Conservation (phyloP, 2,329 filamentous ascomycete species). For the Xylaria sp. region DNA sequence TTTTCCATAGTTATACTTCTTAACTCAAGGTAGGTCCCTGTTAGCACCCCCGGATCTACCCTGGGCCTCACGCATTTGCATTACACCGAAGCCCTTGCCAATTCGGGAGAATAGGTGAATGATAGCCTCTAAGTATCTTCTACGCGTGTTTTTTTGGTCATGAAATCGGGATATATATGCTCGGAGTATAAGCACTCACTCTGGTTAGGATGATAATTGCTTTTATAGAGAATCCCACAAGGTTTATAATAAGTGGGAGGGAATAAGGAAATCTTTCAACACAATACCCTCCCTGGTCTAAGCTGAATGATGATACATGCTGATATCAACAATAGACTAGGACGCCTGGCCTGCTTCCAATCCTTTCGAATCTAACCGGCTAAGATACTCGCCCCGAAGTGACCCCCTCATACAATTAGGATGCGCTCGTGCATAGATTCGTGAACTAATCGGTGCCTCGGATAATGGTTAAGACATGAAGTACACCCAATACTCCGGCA, state of each 20-base stretch:
- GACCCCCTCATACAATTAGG: slow-evolving; percentile 12
- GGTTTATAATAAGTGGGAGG: background rate
- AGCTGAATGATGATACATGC: background rate
- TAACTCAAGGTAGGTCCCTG: no score
- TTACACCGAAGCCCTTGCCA: slow-evolving; percentile 28
- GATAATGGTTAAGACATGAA: slow-evolving; percentile 36
- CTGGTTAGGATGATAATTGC: background rate
- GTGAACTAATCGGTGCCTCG: slow-evolving; percentile 40
- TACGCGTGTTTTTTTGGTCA: background rate
- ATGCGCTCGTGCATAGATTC: slow-evolving; percentile 18
- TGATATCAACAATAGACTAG: slow-evolving; percentile 18
- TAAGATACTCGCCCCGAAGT: slow-evolving; percentile 1
- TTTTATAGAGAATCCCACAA: background rate
- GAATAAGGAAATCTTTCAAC: background rate
- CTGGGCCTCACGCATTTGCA: slow-evolving; percentile 14
- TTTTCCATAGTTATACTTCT: background rate
- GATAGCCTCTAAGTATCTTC: background rate
- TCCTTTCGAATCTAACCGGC: slow-evolving; percentile 5
- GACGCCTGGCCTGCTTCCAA: slow-evolving; percentile 9
- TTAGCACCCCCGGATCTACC: background rate
- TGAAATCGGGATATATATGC: background rate
- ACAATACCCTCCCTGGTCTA: background rate
- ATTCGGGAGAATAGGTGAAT: background rate
- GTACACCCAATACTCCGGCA: slow-evolving; percentile 40
- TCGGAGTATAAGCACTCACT: background rate